phyloP scores from a whole-genome alignment of 2,329 filamentous ascomycete species.

The Cladosporium velox region DNA sequence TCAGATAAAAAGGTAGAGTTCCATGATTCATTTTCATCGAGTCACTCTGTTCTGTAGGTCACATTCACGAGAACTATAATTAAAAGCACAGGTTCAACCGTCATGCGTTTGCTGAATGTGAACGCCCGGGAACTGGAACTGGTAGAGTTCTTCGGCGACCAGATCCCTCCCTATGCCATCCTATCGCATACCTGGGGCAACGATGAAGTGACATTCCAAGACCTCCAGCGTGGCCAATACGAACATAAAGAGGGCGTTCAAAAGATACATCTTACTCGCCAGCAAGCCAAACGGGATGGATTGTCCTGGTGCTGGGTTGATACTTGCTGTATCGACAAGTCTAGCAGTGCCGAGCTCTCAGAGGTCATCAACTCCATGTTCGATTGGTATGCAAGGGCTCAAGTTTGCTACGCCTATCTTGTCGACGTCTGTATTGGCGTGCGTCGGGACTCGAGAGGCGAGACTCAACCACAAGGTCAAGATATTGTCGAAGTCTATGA shows the following conservation, averaged over 20 bases:
- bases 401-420: slow-evolving; percentile 21
- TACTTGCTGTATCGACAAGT: slow-evolving; percentile 26
- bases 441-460: no score
- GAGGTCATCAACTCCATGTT: slow-evolving; percentile 24
- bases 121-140: neutral
- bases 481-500: neutral
- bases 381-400: slow-evolving; percentile 16
- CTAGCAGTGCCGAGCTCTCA: slow-evolving; percentile 22
- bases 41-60: neutral
- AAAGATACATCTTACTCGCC: slow-evolving; percentile 1
- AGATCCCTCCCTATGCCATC: slow-evolving; percentile 6
- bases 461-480: neutral
- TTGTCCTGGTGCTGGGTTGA: slow-evolving; percentile 22
- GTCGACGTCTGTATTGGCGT: neutral
- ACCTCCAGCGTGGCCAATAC: neutral
- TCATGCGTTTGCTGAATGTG: slow-evolving; percentile 1
- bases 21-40: neutral
- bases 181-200: slow-evolving; percentile 18
- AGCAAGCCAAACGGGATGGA: neutral
- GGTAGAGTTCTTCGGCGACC: slow-evolving; percentile 10
- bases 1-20: neutral
- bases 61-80: neutral
- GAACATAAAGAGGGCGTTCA: neutral
- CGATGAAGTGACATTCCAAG: slow-evolving; percentile 15
- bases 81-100: neutral